Base-by-base conservation (phyloP, 805 yeast species). In the Millerozyma miso region DNA sequence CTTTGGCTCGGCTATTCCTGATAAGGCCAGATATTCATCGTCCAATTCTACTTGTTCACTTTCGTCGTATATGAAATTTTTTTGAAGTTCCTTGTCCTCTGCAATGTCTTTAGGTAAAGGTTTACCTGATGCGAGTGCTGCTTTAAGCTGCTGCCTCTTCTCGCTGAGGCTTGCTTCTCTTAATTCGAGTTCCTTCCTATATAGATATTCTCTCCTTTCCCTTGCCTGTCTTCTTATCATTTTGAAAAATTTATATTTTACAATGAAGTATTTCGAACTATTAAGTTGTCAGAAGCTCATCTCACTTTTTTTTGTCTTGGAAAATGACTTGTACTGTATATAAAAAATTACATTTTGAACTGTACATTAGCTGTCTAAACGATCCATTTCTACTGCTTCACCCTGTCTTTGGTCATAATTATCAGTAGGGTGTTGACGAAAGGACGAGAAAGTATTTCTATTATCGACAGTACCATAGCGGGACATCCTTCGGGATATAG, bases 121-220 rank as follows among this genome's bases (percentile, higher is more conserved):
- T 60, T 88, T 88, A 20, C 99, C 99, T 2, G 86, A 74, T 1
- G 97, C 98, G 46, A 93, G 69, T 0, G 98, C 95, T 13, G 87
- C 85, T 49, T 85, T 84, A 34, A 93, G 71, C 54, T 83, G 85
- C 58, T 85, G 95, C 52, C 98, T 76, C 62, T 91, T 91, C 56
- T 87, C 91, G 15, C 85, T 84, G 35, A 85, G 73, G 17, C 85
- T 79, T 8, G 96, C 85, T 51, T 93, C 98, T 61, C 93, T 96
- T 31, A 91, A 75, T 59, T 88, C 93, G 39, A 87, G 80, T 0
- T 97, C 87, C 60, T 90, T 89, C 40, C 88, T 77, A 69, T 87
- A 93, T 19, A 93, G 72, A 56, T 90, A 93, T 58, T 93, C 98
- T 63, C 95, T 80, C 69, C 99, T 79, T 63, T 93, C 97, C 68